Evolutionary conservation across 345 rosid species (phyloP), one percentile per base, ranked within the genome.

Genomic region (Linum lewisii): DNA sequence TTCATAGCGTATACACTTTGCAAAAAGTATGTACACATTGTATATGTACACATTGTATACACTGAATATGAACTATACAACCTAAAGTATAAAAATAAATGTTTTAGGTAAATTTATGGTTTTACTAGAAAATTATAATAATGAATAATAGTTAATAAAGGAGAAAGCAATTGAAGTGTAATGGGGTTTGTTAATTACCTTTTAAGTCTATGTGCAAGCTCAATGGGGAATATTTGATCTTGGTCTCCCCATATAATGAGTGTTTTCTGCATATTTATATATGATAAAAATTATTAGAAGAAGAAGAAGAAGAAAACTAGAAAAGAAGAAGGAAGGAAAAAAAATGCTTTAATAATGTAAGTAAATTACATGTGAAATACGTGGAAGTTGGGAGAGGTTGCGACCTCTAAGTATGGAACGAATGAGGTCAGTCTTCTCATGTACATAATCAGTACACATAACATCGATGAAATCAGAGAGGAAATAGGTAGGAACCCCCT

Each of bases 401-500:
- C 81, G 71, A 29, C 51, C 70, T 24, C 38, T 60, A 26, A 71
- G 76, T 20, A 74, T 54, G 14, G 73, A 38, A 6, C 49, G 64
- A 20, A 77, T 77, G 25, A 77, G 21, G 32, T 74, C 72, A 58
- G 68, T 69, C 67, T 68, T 74, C 70, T 74, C 76, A 32, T 45
- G 26, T 0, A 63, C 64, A 60, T 64, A 23, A 22, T 71, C 76
- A 0, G 62, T 74, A 21, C 78, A 74, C 81, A 71, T 77, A 8
- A 71, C 80, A 5, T 60, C n/a, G 26, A 76, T 72, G 60, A 61
- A 69, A 62, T 76, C 80, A 1, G 63, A 16, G 24, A 76, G 74
- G 55, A 76, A 66, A 55, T 52, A 63, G 4, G 71, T 50, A 4
- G 77, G 77, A 6, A 72, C 42, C 0, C 67, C 77, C 19, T 25